phyloP scores from a whole-genome alignment of 352 stramenopile genomes.

The Globisporangium middletonii region DNA sequence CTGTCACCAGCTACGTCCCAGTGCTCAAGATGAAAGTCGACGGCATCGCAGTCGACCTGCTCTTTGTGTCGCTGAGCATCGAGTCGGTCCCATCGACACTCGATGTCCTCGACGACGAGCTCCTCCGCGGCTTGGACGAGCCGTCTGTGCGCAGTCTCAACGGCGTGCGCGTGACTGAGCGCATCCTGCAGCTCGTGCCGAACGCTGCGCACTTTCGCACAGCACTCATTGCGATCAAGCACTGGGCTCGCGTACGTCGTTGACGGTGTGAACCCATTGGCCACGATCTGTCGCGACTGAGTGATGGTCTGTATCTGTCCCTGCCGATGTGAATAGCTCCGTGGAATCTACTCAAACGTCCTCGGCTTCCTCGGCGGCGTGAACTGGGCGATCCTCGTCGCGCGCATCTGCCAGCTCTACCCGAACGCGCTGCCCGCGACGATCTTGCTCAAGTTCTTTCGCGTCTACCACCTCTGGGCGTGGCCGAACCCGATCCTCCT shows the following conservation, averaged over 20 bases:
- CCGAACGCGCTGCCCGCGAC: conserved; percentile 76
- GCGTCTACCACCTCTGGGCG: conserved; percentile 92
- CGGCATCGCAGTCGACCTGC: conserved; percentile 88
- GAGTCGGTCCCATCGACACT: conserved; percentile 54
- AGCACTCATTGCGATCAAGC: conserved; percentile 89
- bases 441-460: conserved; percentile 94
- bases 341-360: conserved; percentile 99
- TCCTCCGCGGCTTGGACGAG: conserved; percentile 90
- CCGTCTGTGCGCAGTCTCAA: conserved; percentile 91
- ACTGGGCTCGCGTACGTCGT: conserved; percentile 77
- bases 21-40: conserved; percentile 94
- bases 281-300: background rate
- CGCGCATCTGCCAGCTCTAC: conserved; percentile 92
- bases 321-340: conserved; percentile 29
- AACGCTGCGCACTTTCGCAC: conserved; percentile 82
- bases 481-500: conserved; percentile 95
- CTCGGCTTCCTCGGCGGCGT: conserved; percentile 97
- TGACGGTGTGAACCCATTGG: background rate
- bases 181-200: conserved; percentile 90
- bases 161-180: conserved; percentile 93
- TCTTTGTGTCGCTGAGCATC: conserved; percentile 87
- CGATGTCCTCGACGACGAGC: conserved; percentile 74
- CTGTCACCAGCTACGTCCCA: conserved; percentile 62
- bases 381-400: conserved; percentile 98
- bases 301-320: too few relatives aligned